Conservation (phyloP, 192 early-diverging fungal species). For the Chytriomyces confervae region DNA sequence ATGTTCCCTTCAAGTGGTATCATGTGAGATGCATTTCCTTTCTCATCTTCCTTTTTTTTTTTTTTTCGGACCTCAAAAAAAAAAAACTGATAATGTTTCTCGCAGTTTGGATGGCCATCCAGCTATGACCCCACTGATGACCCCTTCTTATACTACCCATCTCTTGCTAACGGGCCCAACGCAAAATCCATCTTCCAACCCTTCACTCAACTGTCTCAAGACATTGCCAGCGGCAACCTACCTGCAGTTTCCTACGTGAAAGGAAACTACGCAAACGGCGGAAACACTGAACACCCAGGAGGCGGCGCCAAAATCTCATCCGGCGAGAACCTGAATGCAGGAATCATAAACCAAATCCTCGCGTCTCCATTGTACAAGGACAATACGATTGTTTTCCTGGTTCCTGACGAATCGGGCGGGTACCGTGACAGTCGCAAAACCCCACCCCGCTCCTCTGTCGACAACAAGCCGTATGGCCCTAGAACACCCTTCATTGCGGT, state of each 20-base stretch:
- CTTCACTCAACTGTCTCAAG: not conserved
- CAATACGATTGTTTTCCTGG: conserved; percentile 31
- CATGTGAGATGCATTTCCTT: not conserved
- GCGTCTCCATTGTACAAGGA: conserved; percentile 15
- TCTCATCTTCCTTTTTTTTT: not conserved
- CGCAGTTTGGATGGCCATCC: not conserved
- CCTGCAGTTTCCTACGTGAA: conserved; percentile 33
- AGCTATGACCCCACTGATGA: conserved; percentile 20
- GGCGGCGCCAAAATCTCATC: conserved; percentile 6
- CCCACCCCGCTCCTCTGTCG: conserved; percentile 7
- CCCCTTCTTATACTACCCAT: conserved; percentile 24
- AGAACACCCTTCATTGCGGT: conserved; percentile 25
- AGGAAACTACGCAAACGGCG: not conserved
- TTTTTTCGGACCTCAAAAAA: not conserved
- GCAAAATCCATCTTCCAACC: conserved; percentile 5
- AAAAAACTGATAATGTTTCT: not conserved
- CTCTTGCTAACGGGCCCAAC: not conserved
- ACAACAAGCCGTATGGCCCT: conserved; percentile 24
- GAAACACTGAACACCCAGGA: conserved; percentile 27
- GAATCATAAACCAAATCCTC: conserved; percentile 26
- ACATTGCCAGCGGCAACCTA: conserved; percentile 17
- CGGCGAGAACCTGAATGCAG: conserved; percentile 31
- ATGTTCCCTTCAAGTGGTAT: not conserved
- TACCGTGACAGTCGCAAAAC: conserved; percentile 24
- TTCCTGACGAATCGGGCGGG: conserved; percentile 31